Evolutionary conservation across 192 early-diverging fungal species (phyloP).

Genomic region (Backusella morwellensis): DNA sequence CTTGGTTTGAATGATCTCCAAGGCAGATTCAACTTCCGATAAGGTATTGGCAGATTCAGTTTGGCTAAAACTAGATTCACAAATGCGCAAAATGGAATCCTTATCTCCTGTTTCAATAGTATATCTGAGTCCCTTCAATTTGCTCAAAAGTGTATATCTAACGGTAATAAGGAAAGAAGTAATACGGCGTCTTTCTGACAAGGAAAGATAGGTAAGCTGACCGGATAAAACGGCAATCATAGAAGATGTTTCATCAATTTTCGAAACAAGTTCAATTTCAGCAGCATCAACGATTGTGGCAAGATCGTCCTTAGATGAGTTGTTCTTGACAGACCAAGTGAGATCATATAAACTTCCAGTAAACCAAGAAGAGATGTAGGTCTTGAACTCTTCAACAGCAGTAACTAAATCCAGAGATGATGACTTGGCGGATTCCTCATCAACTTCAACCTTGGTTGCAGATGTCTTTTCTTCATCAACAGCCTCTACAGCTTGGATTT

Average conservation of each 20-base stretch:
- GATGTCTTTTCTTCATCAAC: neutral
- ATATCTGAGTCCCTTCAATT: neutral
- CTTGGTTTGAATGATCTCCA: neutral
- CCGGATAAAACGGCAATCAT: neutral
- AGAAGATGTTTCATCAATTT: slow-evolving; percentile 3
- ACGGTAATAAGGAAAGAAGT: neutral
- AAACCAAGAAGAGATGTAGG: slow-evolving; percentile 10
- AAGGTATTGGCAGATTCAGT: neutral
- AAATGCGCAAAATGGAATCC: neutral
- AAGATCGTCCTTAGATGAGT: neutral
- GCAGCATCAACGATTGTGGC: slow-evolving; percentile 1
- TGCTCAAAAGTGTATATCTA: neutral
- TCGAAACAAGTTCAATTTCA: slow-evolving; percentile 1
- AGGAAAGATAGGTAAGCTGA: neutral
- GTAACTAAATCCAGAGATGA: neutral
- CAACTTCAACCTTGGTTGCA: neutral
- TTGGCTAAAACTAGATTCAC: neutral
- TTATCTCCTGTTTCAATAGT: neutral
- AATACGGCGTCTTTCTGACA: neutral
- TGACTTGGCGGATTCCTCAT: neutral
- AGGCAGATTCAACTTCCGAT: neutral
- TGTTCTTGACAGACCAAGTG: neutral
- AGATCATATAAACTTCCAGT: neutral
- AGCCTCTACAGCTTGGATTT: neutral
- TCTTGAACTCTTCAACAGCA: neutral